Percentiles rank a stretch among this genome's conserved stretches.
Evolutionary conservation across 345 rosid genomes (phyloP).

Genomic region (Euphorbia pulcherrima): DNA sequence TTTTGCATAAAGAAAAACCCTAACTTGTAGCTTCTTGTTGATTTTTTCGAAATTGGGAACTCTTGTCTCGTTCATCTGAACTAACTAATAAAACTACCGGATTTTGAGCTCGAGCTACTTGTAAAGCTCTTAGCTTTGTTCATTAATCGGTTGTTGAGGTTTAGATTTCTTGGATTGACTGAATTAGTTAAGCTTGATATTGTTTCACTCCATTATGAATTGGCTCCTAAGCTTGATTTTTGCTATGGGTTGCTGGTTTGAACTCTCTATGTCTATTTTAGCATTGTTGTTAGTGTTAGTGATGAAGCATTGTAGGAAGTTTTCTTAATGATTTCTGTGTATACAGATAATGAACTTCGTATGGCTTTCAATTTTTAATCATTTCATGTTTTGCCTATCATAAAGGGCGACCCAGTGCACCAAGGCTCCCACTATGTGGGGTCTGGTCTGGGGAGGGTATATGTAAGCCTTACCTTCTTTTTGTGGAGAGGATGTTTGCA

Average conservation of each 20-base stretch:
- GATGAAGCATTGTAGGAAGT: neutral
- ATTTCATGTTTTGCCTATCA: neutral
- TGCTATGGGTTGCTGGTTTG: neutral
- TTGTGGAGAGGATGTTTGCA: no score
- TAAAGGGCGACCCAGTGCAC: no score
- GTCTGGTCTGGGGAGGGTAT: no score
- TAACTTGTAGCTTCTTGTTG: neutral
- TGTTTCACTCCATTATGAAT: neutral
- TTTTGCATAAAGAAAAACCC: conserved; percentile 6
- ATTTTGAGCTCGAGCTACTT: neutral
- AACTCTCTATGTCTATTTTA: neutral
- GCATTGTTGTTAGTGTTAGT: neutral
- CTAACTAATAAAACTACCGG: neutral
- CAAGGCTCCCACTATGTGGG: no score
- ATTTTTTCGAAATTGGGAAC: neutral
- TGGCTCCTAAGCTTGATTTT: neutral
- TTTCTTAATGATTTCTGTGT: neutral
- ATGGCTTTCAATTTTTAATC: neutral
- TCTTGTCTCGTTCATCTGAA: neutral
- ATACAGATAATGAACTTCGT: neutral
- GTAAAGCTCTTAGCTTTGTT: neutral
- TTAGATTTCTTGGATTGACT: neutral
- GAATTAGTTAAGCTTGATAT: neutral
- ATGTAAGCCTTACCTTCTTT: no score
- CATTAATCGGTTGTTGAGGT: neutral